These are phyloP conservation scores for Kurtzmaniella quercitrusa DNA, from an alignment of 1,139 yeast species.

Conservation along the genomic window DNA sequence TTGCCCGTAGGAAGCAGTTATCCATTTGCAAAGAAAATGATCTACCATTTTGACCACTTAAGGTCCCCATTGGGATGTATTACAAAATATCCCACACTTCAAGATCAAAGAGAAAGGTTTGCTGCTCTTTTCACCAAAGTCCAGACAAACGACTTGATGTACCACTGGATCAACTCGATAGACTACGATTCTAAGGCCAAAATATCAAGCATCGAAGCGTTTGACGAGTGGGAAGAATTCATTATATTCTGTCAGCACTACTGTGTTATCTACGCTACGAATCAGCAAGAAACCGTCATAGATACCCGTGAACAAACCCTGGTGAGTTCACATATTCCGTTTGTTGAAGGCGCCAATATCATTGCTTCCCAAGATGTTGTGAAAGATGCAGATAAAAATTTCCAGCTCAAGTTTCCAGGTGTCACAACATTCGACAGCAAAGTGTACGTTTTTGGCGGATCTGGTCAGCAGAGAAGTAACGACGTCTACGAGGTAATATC, in stretches of 20 bases:
- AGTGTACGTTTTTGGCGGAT: slow-evolving; percentile 51
- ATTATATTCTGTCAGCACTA: slow-evolving; percentile 75
- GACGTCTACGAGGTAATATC: slow-evolving; percentile 12
- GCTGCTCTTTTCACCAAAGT: slow-evolving; percentile 37
- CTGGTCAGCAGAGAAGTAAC: slow-evolving; percentile 40
- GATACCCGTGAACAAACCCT: slow-evolving; percentile 5
- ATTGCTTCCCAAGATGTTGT: neutral
- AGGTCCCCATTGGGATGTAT: slow-evolving; percentile 72
- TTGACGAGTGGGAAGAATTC: slow-evolving; percentile 86
- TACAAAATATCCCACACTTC: slow-evolving; percentile 48
- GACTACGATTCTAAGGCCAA: slow-evolving; percentile 32
- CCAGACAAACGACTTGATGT: slow-evolving; percentile 52
- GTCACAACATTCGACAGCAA: slow-evolving; percentile 21
- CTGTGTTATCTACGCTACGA: slow-evolving; percentile 62
- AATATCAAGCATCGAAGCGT: slow-evolving; percentile 55
- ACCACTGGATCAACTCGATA: slow-evolving; percentile 51
- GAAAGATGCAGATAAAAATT: slow-evolving; percentile 1
- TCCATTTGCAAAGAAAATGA: slow-evolving; percentile 73
- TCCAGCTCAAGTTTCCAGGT: slow-evolving; percentile 48
- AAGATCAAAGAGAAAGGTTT: slow-evolving; percentile 51
- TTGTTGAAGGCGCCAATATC: neutral
- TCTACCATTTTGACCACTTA: slow-evolving; percentile 63
- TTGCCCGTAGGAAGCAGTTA: slow-evolving; percentile 60
- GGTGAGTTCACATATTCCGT: neutral
- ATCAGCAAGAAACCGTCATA: slow-evolving; percentile 13